Base-by-base conservation (phyloP, 176 grass and related monocot genomes). In the Oryza coarctata region DNA sequence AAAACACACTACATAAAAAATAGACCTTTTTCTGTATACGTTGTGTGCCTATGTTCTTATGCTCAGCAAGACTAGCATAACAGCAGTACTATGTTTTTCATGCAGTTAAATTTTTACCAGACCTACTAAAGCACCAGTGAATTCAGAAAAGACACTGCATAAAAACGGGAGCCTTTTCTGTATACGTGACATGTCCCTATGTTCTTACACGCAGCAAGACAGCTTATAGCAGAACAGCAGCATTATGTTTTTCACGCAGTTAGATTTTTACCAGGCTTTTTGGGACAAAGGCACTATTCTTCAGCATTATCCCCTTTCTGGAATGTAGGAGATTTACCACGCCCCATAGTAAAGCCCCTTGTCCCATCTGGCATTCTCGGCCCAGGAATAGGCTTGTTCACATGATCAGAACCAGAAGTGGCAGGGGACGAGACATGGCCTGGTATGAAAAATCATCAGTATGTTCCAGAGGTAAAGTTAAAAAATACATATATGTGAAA, bases 351-450 rank as follows among this genome's bases (percentile, higher is more conserved):
- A 63, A 99, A 99, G 23, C 91, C 91, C 71, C 74, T 93, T 9
- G 91, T 99, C 30, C 96, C 96, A 87, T 94, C 91, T 32, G 91
- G 93, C 93, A 95, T 95, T 82, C 83, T 95, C 0, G 93, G 96
- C 28, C 96, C 96, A 73, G 91, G 70, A 75, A 95, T 29, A 68
- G 90, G 87, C 75, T 91, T 93, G 87, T 61, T 98, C 80, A 76
- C 66, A 64, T 68, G 66, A 43, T 91, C 85, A 1, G 23, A 57
- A 45, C 72, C 87, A 85, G 72, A 81, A 66, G 74, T n/a, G 25
- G 58, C n/a, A 71, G 31, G 26, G n/a, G 36, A 45, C 43, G 22
- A 66, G 40, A 50, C 40, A 28, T 72, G 15, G 7, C 65, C 83
- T 84, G 38, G 45, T 34, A 78, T 67, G 25, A 20, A 34, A 58